These are phyloP conservation scores for Collybia sp. DNA, from an alignment of 768 basidiomycete species.

Conservation along the genomic window DNA sequence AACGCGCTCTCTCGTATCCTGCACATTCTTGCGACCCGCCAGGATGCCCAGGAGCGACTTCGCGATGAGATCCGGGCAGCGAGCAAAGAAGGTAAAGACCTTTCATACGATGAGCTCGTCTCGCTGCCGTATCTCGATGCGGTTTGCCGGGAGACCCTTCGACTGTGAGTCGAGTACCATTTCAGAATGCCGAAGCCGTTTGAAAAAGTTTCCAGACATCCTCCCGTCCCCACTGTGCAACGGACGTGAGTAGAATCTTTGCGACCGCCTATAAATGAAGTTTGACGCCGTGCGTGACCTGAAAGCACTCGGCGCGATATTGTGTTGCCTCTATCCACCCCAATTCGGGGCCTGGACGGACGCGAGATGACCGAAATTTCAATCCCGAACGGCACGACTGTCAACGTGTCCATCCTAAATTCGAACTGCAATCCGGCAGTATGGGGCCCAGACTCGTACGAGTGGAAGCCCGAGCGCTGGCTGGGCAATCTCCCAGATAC, in stretches of 20 bases:
- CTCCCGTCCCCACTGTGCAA: conserved; percentile 9
- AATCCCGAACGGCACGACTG: conserved; percentile 23
- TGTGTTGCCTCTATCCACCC: conserved; percentile 27
- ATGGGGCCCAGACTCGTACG: conserved; percentile 31
- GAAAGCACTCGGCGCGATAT: conserved; percentile 22
- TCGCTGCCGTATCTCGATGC: conserved; percentile 34
- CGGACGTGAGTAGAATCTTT: conserved; percentile 8
- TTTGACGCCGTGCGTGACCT: no score
- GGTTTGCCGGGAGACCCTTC: conserved; percentile 31
- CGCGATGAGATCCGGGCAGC: conserved; percentile 28
- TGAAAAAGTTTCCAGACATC: conserved; percentile 4
- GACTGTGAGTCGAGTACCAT: conserved; percentile 23
- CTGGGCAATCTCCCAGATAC: conserved; percentile 22
- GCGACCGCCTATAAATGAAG: no score
- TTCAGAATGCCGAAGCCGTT: not conserved
- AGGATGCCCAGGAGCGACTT: conserved; percentile 26
- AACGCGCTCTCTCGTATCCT: conserved; percentile 31
- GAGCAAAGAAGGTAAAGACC: conserved; percentile 12
- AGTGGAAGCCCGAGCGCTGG: conserved; percentile 41
- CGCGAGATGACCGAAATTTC: conserved; percentile 19
- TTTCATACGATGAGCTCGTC: conserved; percentile 32
- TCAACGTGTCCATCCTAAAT: conserved; percentile 23
- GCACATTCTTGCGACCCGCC: conserved; percentile 24
- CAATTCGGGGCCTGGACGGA: conserved; percentile 25
- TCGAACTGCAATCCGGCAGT: conserved; percentile 25